Percentiles rank a stretch among this genome's conserved stretches.
phyloP scores from a whole-genome alignment of 108 stramenopile genomes.

The Aurantiochytrium sp. region DNA sequence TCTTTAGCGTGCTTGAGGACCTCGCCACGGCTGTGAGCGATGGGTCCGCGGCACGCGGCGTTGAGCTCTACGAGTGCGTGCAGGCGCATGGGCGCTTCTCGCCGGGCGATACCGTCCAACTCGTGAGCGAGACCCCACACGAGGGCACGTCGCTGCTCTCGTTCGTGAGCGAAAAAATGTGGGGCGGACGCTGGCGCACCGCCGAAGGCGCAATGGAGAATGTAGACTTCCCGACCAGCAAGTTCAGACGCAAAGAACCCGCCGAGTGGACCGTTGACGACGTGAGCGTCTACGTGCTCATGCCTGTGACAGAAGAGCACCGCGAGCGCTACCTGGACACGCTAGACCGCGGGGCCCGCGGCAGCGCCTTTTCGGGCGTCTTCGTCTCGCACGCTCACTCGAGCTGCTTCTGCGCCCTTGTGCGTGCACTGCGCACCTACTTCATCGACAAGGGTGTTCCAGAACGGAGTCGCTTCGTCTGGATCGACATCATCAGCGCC shows the following conservation, averaged over 20 bases:
- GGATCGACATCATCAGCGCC: constrained; percentile 5
- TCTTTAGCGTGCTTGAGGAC: not conserved
- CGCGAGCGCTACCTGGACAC: not conserved
- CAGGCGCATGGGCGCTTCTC: not conserved
- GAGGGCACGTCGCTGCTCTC: not conserved
- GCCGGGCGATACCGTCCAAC: not conserved
- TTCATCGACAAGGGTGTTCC: not conserved
- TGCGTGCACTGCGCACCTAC: not conserved
- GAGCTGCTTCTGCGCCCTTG: not conserved
- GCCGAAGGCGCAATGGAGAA: not conserved
- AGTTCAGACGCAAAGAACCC: not conserved
- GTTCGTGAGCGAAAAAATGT: not conserved
- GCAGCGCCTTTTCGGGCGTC: not conserved
- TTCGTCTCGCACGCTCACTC: not conserved
- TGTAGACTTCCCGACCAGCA: not conserved
- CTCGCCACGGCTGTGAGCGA: not conserved
- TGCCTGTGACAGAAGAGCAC: not conserved
- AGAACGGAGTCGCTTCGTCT: not conserved
- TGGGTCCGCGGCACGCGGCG: not conserved
- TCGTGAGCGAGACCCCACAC: not conserved
- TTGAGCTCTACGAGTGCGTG: not conserved
- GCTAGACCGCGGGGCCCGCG: not conserved
- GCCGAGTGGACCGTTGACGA: not conserved
- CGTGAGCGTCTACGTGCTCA: not conserved
- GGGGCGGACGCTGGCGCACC: not conserved